phyloP scores from a whole-genome alignment of 352 stramenopile species.

The Phytophthora palmivora region DNA sequence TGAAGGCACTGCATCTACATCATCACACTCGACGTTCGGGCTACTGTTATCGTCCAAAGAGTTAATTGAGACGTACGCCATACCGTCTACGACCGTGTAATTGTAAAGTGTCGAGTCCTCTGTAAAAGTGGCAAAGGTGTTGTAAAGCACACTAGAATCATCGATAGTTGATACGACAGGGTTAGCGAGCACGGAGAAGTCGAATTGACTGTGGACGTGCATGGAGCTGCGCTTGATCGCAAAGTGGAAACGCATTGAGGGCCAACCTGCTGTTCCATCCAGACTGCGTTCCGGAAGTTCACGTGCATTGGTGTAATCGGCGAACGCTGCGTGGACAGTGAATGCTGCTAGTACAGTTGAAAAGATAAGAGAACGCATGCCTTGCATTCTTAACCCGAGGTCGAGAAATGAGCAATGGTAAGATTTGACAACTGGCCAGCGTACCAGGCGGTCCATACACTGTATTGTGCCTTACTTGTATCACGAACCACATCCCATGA shows the following conservation, averaged over 20 bases:
- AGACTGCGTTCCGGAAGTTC: not conserved
- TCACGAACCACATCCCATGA: constrained; percentile 32
- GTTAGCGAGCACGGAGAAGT: no score
- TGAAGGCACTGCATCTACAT: constrained; percentile 14
- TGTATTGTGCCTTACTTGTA: no score
- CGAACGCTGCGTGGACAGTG: not conserved
- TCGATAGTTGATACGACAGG: constrained; percentile 14
- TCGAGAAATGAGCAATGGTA: constrained; percentile 14
- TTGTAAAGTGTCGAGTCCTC: constrained; percentile 27
- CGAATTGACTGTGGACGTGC: constrained; percentile 32
- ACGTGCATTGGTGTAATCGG: no score
- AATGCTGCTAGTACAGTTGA: not conserved
- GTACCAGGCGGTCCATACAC: no score
- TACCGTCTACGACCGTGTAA: constrained; percentile 37
- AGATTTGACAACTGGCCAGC: constrained; percentile 3
- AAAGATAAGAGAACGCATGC: not conserved
- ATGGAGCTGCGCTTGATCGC: constrained; percentile 41
- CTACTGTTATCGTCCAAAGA: constrained; percentile 3
- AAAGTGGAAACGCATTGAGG: constrained; percentile 40
- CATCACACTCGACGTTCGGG: constrained; percentile 18
- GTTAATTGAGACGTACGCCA: constrained; percentile 26
- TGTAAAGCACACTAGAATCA: constrained; percentile 29
- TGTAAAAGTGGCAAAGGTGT: constrained; percentile 31
- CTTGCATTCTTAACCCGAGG: constrained; percentile 4
- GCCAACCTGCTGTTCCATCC: constrained; percentile 9